phyloP scores from a whole-genome alignment of 164 flowering plant species.

The Aristolochia californica region DNA sequence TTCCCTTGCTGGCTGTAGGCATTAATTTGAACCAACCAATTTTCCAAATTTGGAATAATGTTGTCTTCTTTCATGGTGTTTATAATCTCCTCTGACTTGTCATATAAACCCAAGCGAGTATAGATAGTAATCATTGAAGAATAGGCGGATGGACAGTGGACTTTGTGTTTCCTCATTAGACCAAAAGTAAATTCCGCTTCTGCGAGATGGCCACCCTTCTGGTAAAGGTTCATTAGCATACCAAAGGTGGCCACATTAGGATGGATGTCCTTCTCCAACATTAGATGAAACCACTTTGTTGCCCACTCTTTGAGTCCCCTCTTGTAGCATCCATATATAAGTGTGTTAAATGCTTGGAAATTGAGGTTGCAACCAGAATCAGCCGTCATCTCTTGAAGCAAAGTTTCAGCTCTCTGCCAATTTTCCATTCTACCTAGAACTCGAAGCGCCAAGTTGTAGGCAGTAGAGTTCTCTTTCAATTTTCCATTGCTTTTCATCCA shows the following conservation, averaged over 20 bases:
- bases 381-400: constrained; percentile 39
- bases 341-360: constrained; percentile 59
- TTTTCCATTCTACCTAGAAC: constrained; percentile 58
- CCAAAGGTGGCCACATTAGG: constrained; percentile 83
- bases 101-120: constrained; percentile 57
- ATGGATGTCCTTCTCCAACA: constrained; percentile 53
- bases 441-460: constrained; percentile 48
- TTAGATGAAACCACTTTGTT: constrained; percentile 60
- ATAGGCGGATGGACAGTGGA: constrained; percentile 59
- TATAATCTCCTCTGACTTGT: constrained; percentile 62
- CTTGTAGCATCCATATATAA: constrained; percentile 62
- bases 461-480: constrained; percentile 43
- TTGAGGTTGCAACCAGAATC: constrained; percentile 31
- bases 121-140: constrained; percentile 88
- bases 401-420: constrained; percentile 48
- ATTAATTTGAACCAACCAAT: constrained; percentile 84
- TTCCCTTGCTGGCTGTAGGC: constrained; percentile 89
- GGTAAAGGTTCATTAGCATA: constrained; percentile 83
- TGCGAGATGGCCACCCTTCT: constrained; percentile 50
- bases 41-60: constrained; percentile 50
- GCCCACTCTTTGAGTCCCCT: constrained; percentile 33
- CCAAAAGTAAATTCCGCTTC: constrained; percentile 72
- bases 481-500: constrained; percentile 76
- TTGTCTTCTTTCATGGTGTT: constrained; percentile 44
- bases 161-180: constrained; percentile 45